Evolutionary conservation across 2,329 filamentous ascomycete species (phyloP).

Genomic region (Aspergillus luchuensis): DNA sequence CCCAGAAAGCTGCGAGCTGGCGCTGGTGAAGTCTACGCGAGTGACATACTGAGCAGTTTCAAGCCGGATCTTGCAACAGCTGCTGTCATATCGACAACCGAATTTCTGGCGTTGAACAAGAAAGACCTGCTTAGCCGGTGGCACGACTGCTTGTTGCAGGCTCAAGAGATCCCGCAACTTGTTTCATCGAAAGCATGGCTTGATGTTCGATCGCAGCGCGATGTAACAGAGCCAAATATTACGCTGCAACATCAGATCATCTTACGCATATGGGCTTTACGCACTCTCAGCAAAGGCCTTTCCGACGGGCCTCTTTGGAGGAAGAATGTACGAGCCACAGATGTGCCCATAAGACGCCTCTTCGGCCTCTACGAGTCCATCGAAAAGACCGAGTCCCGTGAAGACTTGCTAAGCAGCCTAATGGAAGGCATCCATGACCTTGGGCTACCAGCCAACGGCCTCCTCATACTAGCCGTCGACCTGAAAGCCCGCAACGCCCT

Average conservation of each 20-base stretch:
- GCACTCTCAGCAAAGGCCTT: constrained; percentile 28
- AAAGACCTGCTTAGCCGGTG: constrained; percentile 33
- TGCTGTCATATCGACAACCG: constrained; percentile 37
- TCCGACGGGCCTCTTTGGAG: constrained; percentile 24
- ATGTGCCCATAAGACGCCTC: constrained; percentile 26
- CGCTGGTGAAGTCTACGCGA: constrained; percentile 17
- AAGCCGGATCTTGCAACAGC: constrained; percentile 27
- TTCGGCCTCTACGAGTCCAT: constrained; percentile 33
- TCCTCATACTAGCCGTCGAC: constrained; percentile 32
- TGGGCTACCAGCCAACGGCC: constrained; percentile 33
- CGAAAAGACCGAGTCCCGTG: constrained; percentile 14
- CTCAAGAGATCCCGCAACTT: constrained; percentile 25
- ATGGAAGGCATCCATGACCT: constrained; percentile 32
- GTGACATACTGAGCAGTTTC: constrained; percentile 26
- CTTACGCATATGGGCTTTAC: constrained; percentile 37
- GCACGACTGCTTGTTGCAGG: constrained; percentile 29
- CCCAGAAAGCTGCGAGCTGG: constrained; percentile 10
- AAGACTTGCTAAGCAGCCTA: constrained; percentile 31
- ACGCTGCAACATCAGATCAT: constrained; percentile 32
- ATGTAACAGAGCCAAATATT: neutral
- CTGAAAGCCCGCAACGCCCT: constrained; percentile 28
- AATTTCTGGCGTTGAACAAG: constrained; percentile 29
- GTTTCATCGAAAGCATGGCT: constrained; percentile 30
- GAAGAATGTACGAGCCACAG: constrained; percentile 20
- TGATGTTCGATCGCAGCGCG: constrained; percentile 17